phyloP scores from a whole-genome alignment of 1,284 basidiomycete species.

The Chiua sp. region DNA sequence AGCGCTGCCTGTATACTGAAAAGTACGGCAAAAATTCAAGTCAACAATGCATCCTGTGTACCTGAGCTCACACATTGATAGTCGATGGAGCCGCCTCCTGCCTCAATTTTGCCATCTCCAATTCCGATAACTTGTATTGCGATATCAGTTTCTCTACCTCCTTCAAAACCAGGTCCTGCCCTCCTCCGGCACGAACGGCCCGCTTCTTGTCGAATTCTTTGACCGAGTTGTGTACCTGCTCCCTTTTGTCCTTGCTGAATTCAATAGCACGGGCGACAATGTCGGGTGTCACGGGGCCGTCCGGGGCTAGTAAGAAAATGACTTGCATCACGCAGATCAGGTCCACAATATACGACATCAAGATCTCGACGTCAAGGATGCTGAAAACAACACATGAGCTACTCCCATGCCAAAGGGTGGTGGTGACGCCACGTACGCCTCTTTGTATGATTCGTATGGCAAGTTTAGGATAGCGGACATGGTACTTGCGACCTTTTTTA shows the following conservation, averaged over 20 bases:
- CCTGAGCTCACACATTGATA: too few relatives aligned
- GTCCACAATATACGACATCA: too few relatives aligned
- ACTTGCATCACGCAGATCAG: too few relatives aligned
- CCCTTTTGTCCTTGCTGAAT: neutral
- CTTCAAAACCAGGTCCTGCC: neutral
- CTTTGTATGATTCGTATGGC: conserved; percentile 1
- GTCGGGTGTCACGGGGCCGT: neutral
- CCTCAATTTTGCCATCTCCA: too few relatives aligned
- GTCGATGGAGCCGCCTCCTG: too few relatives aligned
- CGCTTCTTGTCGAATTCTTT: neutral
- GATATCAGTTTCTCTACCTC: neutral
- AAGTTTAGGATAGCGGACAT: conserved; percentile 17
- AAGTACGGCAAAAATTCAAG: too few relatives aligned
- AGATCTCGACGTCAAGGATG: too few relatives aligned
- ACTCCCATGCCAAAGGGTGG: too few relatives aligned
- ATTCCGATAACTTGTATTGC: neutral
- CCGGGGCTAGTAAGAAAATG: too few relatives aligned
- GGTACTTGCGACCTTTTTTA: neutral
- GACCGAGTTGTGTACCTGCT: neutral
- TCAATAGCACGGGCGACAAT: neutral
- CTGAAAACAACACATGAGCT: too few relatives aligned
- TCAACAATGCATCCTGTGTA: too few relatives aligned
- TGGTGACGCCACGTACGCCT: conserved; percentile 8
- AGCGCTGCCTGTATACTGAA: too few relatives aligned
- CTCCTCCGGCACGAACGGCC: neutral